These are phyloP conservation scores for Alternaria longipes DNA, from an alignment of 2,329 filamentous ascomycete genomes.

Conservation along the genomic window DNA sequence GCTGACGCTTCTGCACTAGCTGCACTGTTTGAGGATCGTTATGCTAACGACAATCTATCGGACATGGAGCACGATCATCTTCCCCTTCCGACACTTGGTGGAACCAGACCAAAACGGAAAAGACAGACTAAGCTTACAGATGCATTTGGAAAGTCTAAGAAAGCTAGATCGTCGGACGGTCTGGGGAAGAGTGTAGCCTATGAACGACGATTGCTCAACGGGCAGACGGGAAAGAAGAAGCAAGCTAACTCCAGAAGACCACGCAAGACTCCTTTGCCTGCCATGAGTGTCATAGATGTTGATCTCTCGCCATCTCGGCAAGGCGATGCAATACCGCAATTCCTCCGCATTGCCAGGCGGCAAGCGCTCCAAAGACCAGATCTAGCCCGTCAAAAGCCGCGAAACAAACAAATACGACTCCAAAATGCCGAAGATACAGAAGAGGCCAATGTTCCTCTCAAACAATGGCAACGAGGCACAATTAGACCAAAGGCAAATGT, in stretches of 20 bases:
- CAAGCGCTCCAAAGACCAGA: constrained; percentile 59
- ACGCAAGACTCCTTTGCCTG: constrained; percentile 30
- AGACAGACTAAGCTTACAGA: constrained; percentile 52
- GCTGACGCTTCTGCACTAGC: constrained; percentile 33
- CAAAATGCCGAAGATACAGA: constrained; percentile 63
- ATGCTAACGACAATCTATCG: constrained; percentile 44
- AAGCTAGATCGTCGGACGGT: constrained; percentile 18
- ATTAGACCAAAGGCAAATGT: constrained; percentile 30
- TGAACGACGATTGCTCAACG: constrained; percentile 3
- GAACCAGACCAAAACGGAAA: constrained; percentile 37
- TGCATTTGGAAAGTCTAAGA: constrained; percentile 38
- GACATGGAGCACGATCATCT: constrained; percentile 58
- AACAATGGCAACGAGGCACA: constrained; percentile 61
- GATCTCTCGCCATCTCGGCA: constrained; percentile 43
- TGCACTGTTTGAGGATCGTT: constrained; percentile 36
- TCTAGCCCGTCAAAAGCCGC: constrained; percentile 61
- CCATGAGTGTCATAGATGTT: constrained; percentile 63
- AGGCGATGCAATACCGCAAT: constrained; percentile 57
- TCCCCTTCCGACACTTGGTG: constrained; percentile 44
- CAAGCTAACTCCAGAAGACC: constrained; percentile 21
- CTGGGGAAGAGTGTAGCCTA: background rate
- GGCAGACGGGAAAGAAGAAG: constrained; percentile 11
- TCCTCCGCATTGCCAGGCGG: constrained; percentile 65
- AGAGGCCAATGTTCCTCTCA: constrained; percentile 61
- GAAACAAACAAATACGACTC: constrained; percentile 62